Conservation (phyloP, 768 basidiomycete genomes). For the Mycena polygramma region DNA sequence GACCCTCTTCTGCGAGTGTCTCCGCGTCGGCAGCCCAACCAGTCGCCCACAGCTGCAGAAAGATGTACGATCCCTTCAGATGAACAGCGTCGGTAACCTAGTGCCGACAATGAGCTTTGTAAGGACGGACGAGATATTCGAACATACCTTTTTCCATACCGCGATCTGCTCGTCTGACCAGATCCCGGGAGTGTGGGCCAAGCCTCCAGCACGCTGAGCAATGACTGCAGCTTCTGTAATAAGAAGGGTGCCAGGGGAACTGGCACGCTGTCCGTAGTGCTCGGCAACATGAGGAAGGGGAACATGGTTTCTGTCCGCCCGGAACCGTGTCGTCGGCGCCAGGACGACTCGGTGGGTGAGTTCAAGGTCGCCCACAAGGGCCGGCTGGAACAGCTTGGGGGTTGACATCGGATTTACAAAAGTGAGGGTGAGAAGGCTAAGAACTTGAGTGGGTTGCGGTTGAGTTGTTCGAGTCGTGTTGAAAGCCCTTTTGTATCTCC, state of each 20-base stretch:
- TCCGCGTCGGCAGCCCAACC: not conserved
- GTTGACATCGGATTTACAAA: no score
- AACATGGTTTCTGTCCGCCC: no score
- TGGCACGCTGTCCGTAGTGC: constrained; percentile 48
- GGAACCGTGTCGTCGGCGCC: no score
- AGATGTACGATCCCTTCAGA: constrained; percentile 20
- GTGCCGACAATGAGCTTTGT: not conserved
- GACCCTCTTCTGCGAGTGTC: not conserved
- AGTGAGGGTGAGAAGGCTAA: no score
- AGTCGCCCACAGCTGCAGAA: constrained; percentile 19
- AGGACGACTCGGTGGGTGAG: no score
- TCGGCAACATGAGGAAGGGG: constrained; percentile 32
- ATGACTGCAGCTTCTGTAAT: constrained; percentile 57
- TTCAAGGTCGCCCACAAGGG: no score
- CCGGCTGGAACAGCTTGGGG: no score
- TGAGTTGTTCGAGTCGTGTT: no score
- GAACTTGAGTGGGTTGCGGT: no score
- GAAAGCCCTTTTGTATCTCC: no score
- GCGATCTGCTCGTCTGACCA: constrained; percentile 34
- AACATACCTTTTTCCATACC: not conserved
- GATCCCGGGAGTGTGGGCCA: constrained; percentile 51
- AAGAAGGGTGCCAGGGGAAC: constrained; percentile 47
- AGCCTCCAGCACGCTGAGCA: constrained; percentile 44
- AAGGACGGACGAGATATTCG: not conserved
- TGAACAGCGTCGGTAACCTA: constrained; percentile 13